These are phyloP conservation scores for Chrysanthemum lavandulifolium DNA, from an alignment of 129 eudicot genomes.

Conservation along the genomic window DNA sequence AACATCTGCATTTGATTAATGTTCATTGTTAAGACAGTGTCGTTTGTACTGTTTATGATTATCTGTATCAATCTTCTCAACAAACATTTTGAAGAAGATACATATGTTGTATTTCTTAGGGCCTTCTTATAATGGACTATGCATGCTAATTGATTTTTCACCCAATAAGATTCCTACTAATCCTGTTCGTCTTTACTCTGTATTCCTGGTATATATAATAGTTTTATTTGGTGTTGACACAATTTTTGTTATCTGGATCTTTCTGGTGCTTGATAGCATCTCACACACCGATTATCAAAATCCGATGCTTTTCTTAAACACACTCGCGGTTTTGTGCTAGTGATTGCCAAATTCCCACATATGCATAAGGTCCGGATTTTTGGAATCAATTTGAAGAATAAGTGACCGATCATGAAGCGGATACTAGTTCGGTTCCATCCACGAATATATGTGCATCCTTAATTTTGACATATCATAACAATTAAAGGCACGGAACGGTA, in stretches of 20 bases:
- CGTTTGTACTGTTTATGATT: not conserved
- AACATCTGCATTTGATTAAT: slow-evolving; percentile 1
- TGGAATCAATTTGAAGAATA: slow-evolving; percentile 84
- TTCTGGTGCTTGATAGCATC: slow-evolving; percentile 86
- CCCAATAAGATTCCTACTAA: not conserved
- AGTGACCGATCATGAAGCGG: slow-evolving; percentile 6
- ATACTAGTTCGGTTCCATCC: slow-evolving; percentile 24
- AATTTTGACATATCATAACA: slow-evolving; percentile 41
- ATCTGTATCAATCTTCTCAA: not conserved
- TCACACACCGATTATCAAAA: slow-evolving; percentile 88
- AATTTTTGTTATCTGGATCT: slow-evolving; percentile 18
- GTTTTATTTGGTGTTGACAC: not conserved
- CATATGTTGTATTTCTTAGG: not conserved
- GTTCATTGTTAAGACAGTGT: not conserved
- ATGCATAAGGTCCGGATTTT: slow-evolving; percentile 98
- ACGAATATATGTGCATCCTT: slow-evolving; percentile 33
- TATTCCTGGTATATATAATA: not conserved
- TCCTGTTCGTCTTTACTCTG: not conserved
- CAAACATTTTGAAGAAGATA: not conserved
- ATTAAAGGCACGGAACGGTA: slow-evolving; percentile 20
- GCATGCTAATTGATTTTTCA: not conserved
- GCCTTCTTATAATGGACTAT: not conserved
- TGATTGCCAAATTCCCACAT: slow-evolving; percentile 88
- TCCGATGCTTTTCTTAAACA: slow-evolving; percentile 85
- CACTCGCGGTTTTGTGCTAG: slow-evolving; percentile 75